These are phyloP conservation scores for Tetrapisispora nanseiensis DNA, from an alignment of 805 yeast genomes.

Conservation along the genomic window DNA sequence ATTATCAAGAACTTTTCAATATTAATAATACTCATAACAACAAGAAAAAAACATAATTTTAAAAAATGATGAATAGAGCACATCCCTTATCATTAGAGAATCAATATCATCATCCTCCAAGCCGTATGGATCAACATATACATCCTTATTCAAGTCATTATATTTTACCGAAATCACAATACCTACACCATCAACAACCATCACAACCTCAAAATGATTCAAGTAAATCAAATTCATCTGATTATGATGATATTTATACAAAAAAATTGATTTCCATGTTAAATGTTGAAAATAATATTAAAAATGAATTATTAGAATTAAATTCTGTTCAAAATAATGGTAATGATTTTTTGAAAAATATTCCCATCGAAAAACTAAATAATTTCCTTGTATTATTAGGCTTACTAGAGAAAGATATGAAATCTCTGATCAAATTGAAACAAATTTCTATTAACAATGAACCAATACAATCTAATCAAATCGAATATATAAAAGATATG, in stretches of 20 bases:
- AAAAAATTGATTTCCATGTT: neutral
- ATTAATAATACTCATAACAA: too few relatives aligned
- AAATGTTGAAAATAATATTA: constrained; percentile 1
- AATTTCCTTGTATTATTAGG: constrained; percentile 1
- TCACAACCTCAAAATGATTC: neutral
- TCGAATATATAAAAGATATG: neutral
- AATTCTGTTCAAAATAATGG: neutral
- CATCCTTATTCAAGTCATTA: too few relatives aligned
- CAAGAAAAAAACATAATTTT: too few relatives aligned
- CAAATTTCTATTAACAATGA: constrained; percentile 1
- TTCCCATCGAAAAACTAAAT: constrained; percentile 1
- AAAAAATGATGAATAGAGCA: too few relatives aligned
- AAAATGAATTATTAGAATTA: constrained; percentile 1
- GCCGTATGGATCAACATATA: too few relatives aligned
- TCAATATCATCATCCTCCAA: too few relatives aligned
- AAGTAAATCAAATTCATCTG: neutral
- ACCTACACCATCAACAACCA: neutral
- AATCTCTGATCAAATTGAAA: neutral
- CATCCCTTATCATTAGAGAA: too few relatives aligned
- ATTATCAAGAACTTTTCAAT: too few relatives aligned
- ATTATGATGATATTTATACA: neutral
- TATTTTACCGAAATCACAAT: too few relatives aligned
- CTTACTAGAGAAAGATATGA: constrained; percentile 1
- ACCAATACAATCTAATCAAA: neutral
- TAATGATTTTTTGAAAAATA: neutral